Evolutionary conservation across 306 rosid genomes (phyloP).

Genomic region (Benincasa hispida): DNA sequence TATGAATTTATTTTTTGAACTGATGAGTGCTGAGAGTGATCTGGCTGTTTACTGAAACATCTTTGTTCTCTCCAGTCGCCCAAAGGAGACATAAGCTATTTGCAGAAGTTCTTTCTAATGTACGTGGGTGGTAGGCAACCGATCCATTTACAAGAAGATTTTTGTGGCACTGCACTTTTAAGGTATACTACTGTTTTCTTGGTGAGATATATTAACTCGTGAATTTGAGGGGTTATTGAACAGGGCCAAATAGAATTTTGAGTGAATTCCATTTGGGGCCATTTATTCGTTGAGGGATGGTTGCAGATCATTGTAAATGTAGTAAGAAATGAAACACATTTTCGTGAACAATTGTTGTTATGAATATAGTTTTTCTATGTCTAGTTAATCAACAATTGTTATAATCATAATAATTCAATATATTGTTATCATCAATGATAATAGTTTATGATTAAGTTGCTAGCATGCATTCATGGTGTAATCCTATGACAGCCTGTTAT

Average conservation of each 20-base stretch:
- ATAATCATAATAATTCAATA: not conserved
- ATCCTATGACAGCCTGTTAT: not conserved
- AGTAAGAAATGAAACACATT: not conserved
- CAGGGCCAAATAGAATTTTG: not conserved
- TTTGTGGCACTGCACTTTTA: constrained; percentile 80
- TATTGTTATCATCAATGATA: not conserved
- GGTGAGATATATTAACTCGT: not conserved
- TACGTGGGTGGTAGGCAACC: constrained; percentile 86
- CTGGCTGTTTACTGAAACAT: constrained; percentile 12
- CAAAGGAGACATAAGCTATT: constrained; percentile 80
- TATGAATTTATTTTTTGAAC: not conserved
- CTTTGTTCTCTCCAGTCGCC: constrained; percentile 47
- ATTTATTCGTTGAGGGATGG: not conserved
- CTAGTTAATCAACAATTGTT: not conserved
- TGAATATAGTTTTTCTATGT: not conserved
- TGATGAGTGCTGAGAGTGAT: too few species aligned
- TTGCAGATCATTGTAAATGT: not conserved
- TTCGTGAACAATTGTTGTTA: not conserved
- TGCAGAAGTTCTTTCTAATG: constrained; percentile 83
- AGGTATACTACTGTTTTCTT: constrained; percentile 32
- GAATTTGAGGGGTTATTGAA: not conserved
- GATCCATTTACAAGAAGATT: constrained; percentile 87
- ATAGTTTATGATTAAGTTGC: not conserved
- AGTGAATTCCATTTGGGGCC: not conserved
- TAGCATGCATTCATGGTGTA: not conserved